Evolutionary conservation across 2,329 filamentous ascomycete genomes (phyloP).

Genomic region (Didymosphaeria variabile): DNA sequence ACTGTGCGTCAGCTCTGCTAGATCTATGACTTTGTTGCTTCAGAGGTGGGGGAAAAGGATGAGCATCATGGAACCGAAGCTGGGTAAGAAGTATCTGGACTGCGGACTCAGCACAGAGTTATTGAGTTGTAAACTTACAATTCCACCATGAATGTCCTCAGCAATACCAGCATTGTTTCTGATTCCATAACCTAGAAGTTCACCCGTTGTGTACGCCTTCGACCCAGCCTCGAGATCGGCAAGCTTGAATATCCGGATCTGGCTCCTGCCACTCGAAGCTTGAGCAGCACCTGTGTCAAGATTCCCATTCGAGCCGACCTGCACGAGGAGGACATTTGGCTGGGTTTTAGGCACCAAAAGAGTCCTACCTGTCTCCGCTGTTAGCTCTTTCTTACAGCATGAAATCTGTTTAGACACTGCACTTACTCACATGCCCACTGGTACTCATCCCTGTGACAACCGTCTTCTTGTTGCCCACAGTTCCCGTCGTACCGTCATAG

Average conservation of each 20-base stretch:
- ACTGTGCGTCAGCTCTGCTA: not conserved
- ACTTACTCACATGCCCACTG: conserved; percentile 23
- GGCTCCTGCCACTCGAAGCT: conserved; percentile 64
- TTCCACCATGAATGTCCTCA: conserved; percentile 62
- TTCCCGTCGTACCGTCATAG: conserved; percentile 32
- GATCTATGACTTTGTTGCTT: not conserved
- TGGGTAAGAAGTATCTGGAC: not conserved
- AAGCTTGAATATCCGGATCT: conserved; percentile 68
- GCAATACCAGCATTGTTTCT: conserved; percentile 73
- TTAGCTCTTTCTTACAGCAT: not conserved
- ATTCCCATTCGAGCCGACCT: conserved; percentile 69
- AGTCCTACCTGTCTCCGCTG: conserved; percentile 19
- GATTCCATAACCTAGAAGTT: conserved; percentile 69
- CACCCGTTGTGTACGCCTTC: conserved; percentile 57
- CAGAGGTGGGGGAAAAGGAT: no score
- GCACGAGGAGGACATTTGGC: conserved; percentile 65
- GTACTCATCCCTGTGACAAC: conserved; percentile 33
- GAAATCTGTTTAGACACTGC: not conserved
- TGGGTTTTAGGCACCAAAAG: conserved; percentile 26
- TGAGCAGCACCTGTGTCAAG: conserved; percentile 63
- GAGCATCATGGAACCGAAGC: not conserved
- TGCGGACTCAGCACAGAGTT: no score
- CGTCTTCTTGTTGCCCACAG: conserved; percentile 32
- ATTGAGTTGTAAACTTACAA: conserved; percentile 32
- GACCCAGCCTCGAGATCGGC: conserved; percentile 37